Conservation (phyloP, 331 rosid species). For the Malus hybrid region DNA sequence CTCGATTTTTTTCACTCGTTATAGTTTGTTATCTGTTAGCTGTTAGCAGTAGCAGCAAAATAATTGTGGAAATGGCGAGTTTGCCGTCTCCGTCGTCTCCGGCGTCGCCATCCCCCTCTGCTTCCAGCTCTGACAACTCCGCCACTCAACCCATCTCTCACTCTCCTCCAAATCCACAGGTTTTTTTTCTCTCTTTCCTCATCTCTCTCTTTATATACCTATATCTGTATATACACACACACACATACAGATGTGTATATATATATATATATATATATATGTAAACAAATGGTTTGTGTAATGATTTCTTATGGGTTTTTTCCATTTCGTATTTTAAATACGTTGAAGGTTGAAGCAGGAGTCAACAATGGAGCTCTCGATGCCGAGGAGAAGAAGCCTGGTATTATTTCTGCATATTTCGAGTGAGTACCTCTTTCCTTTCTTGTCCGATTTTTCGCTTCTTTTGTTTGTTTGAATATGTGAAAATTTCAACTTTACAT, state of each 20-base stretch:
- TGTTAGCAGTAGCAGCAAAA: neutral
- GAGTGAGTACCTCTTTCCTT: conserved; percentile 15
- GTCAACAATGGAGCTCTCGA: conserved; percentile 9
- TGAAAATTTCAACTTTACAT: neutral
- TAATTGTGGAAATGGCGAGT: conserved; percentile 16
- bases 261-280: neutral
- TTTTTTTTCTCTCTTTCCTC: conserved; percentile 11
- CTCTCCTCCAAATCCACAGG: conserved; percentile 30
- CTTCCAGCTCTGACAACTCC: conserved; percentile 27
- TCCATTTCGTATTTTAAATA: neutral
- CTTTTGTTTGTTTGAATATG: neutral
- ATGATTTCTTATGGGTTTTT: neutral
- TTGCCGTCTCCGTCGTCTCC: conserved; percentile 26
- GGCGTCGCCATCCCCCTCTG: conserved; percentile 17
- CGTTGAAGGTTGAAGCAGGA: conserved; percentile 21
- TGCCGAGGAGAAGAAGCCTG: conserved; percentile 30
- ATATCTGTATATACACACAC: neutral
- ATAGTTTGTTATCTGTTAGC: too few species aligned
- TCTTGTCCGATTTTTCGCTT: neutral
- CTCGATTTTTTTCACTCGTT: neutral
- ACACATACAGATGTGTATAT: neutral
- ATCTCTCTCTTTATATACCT: neutral
- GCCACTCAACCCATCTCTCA: conserved; percentile 20
- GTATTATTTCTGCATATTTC: conserved; percentile 7
- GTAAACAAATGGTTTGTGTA: neutral